A percentile compares a stretch with the other conserved stretches of the same genome.
Evolutionary conservation across 1,139 yeast genomes (phyloP).

Genomic region (Wickerhamiella pararugosa): DNA sequence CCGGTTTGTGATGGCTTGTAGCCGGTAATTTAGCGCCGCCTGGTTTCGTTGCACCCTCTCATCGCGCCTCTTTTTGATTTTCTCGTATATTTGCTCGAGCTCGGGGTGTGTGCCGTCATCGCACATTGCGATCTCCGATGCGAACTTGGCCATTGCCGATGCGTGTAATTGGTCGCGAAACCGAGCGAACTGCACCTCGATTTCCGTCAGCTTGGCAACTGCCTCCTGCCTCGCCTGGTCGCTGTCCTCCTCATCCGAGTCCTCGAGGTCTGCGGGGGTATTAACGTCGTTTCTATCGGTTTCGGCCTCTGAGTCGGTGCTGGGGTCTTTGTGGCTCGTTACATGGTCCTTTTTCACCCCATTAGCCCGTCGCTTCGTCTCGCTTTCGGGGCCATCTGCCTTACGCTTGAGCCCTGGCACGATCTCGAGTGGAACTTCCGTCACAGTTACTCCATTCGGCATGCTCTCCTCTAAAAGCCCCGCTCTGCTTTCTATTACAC

Average conservation of each 20-base stretch:
- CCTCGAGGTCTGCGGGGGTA: slow-evolving; percentile 7
- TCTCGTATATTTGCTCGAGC: slow-evolving; percentile 44
- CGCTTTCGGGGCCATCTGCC: slow-evolving; percentile 2
- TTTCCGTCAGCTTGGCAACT: slow-evolving; percentile 50
- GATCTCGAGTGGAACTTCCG: no score
- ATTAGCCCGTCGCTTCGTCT: not conserved
- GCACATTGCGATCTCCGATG: slow-evolving; percentile 76
- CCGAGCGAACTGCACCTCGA: slow-evolving; percentile 75
- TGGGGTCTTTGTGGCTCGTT: not conserved
- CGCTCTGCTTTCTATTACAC: no score
- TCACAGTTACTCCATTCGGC: no score
- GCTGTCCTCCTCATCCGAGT: slow-evolving; percentile 12
- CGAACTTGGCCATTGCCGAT: slow-evolving; percentile 52
- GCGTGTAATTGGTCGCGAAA: slow-evolving; percentile 48
- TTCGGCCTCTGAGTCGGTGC: slow-evolving; percentile 7
- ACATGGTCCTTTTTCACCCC: slow-evolving; percentile 7
- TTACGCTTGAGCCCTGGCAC: slow-evolving; percentile 2
- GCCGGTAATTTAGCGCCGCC: slow-evolving; percentile 52
- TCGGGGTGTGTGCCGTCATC: slow-evolving; percentile 88
- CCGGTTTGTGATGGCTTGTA: slow-evolving; percentile 63
- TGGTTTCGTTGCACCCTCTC: slow-evolving; percentile 55
- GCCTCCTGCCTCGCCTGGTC: slow-evolving; percentile 41
- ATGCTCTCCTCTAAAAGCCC: no score
- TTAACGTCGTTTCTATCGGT: slow-evolving; percentile 9
- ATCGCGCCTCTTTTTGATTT: slow-evolving; percentile 56